phyloP scores from a whole-genome alignment of 768 basidiomycete genomes.

The Lactarius quietus region DNA sequence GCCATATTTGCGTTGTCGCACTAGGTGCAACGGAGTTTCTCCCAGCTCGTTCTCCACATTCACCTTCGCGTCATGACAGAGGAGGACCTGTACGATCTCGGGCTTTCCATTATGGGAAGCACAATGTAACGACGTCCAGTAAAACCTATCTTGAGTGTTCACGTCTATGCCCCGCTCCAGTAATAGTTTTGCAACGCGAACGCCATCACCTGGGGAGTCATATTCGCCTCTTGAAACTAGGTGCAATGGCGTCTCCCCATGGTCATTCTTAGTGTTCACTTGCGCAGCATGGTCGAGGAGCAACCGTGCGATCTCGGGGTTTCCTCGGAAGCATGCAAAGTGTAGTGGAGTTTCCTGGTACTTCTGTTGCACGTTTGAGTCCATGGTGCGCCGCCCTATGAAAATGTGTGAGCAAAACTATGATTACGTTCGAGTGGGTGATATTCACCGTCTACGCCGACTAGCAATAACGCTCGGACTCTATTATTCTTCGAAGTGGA shows the following conservation, averaged over 20 bases:
- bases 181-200: not conserved
- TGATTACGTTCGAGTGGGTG: not conserved
- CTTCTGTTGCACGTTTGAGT: not conserved
- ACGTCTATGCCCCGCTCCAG: not conserved
- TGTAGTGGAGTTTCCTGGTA: not conserved
- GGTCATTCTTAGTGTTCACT: not conserved
- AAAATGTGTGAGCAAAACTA: not conserved
- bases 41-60: rapidly evolving
- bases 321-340: not conserved
- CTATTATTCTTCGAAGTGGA: not conserved
- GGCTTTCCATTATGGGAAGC: not conserved
- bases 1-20: not conserved
- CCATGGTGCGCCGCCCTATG: not conserved
- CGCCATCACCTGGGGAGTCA: not conserved
- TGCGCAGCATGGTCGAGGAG: not conserved
- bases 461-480: not conserved
- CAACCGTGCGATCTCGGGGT: not conserved
- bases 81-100: not conserved
- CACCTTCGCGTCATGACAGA: not conserved
- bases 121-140: not conserved
- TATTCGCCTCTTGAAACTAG: not conserved
- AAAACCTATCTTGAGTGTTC: not conserved
- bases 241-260: not conserved
- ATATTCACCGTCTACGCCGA: not conserved
- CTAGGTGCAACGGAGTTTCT: not conserved